Base-by-base conservation (phyloP, 768 basidiomycete species). In the Suillus americanus region DNA sequence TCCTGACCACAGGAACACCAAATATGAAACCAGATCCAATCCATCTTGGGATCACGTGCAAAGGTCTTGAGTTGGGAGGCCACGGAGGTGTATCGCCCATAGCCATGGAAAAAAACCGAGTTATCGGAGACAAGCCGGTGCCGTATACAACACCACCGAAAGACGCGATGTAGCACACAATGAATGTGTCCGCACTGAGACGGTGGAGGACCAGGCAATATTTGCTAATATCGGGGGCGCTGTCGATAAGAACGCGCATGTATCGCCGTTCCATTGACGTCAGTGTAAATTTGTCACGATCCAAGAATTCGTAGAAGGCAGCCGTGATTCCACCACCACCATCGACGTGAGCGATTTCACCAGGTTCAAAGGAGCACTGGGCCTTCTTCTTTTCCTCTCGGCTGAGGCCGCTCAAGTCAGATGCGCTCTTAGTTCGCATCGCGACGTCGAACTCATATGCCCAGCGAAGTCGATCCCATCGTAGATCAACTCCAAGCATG, bases 151-250 rank as follows among this genome's bases (percentile, higher is more conserved):
- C 73, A 6, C 72, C 66, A 6, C 76, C 75, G 50, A 76, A 79
- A 25, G 79, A 77, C 33, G 78, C 75, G 64, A 80, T 66, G 53
- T 75, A 73, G 63, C 78, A 81, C 59, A 80, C 75, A 50, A 79
- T 69, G 62, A 80, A 79, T 53, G 57, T 56, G 16, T 73, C 68
- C 13, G 64, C 68, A 25, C 65, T 65, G 18, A 78, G 68, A 38
- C 73, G 75, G 37, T 70, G 65, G 30, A 80, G 72, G 57, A 81
- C 72, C n/a, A 81, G 63, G 61, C 80, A 81, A 38, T 65, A 65
- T 46, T 65, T 65, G 23, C 65, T 48, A 20, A 65, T 51, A 48
- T 40, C 30, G 13, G 37, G 64, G 7, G 57, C 54, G 14, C 18
- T 33, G 30, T 20, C 20, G 23, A 25, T 37, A 25, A 56, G 50